A percentile compares a stretch with the other conserved stretches of the same genome.
Conservation (phyloP, 495 filamentous ascomycete genomes). For the Trichoderma asperelloides region DNA sequence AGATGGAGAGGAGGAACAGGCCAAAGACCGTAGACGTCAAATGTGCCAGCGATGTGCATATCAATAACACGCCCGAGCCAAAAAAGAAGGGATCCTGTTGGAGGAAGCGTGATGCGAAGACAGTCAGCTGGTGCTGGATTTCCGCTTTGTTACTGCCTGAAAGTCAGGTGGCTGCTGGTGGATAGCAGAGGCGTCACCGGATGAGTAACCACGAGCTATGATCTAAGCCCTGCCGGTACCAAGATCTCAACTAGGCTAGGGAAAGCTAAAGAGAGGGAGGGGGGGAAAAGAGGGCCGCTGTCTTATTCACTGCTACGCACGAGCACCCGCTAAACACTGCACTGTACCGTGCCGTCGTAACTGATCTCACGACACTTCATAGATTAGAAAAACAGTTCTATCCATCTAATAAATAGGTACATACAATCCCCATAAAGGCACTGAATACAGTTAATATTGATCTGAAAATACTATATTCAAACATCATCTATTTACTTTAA, state of each 20-base stretch:
- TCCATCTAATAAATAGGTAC: no score
- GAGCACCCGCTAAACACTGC: no score
- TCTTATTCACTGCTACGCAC: no score
- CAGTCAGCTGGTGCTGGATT: not conserved
- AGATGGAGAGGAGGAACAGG: not conserved
- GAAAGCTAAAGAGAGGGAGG: not conserved
- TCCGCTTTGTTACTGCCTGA: not conserved
- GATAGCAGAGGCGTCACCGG: conserved; percentile 1
- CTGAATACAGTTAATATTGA: not conserved
- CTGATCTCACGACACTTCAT: no score
- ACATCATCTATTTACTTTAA: not conserved
- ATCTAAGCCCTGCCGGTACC: not conserved
- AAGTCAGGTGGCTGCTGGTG: not conserved
- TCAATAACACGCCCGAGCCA: not conserved
- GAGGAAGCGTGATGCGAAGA: not conserved
- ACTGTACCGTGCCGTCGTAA: no score
- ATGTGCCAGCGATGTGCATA: not conserved
- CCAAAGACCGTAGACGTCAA: not conserved
- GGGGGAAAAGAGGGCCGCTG: no score
- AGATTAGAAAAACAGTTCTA: no score
- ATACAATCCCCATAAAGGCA: no score
- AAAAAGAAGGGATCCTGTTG: not conserved
- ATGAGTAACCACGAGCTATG: not conserved
- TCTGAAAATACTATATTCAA: not conserved
- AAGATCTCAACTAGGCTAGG: not conserved